Base-by-base conservation (phyloP, 1,284 basidiomycete genomes). In the Apiotrichum domesticum region DNA sequence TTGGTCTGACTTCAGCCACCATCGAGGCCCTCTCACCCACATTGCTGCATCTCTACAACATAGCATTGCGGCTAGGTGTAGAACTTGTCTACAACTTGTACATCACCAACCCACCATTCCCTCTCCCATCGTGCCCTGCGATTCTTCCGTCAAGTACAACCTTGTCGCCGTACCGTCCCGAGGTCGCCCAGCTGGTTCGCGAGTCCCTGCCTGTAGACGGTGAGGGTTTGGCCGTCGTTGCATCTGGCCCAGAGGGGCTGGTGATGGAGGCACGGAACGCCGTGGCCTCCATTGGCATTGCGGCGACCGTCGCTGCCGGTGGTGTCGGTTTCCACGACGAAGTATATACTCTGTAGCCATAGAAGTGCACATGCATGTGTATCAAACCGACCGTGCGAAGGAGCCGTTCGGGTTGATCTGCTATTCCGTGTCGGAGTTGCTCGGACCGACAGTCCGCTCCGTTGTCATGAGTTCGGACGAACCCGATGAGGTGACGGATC, bases 261-360 rank as follows among this genome's bases (percentile, higher is more conserved):
- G 71, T 75, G 2, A 64, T 63, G 44, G 74, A 72, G 51, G 69
- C 66, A 8, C 64, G 64, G 14, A 72, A 72, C 52, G 69, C 72
- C 2, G 70, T 75, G 3, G 70, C 69, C 0, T 56, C 53, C 14
- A 48, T 74, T 34, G 56, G 67, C 21, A 48, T 73, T 2, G 49
- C 56, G 0, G 63, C 65, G 15, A 59, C 66, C 33, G 65, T 71
- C 3, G 37, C 58, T 9, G 59, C 59, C 33, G 73, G 73, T 1
- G 74, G 74, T 2, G 59, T 73, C 5, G 64, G 55, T 8, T 72
- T 73, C 48, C 66, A 68, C 50, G 71, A 68, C 39, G 74, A 75
- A 57, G 68, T 65, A 34, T 74, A 72, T 61, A 44, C 61, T 15
- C 60, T 74, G 57, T 74, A 67, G 53, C 33, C 4, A 3, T 6